Evolutionary conservation across 2,329 filamentous ascomycete species (phyloP).

Genomic region (Torrubiellomyces zombiae): DNA sequence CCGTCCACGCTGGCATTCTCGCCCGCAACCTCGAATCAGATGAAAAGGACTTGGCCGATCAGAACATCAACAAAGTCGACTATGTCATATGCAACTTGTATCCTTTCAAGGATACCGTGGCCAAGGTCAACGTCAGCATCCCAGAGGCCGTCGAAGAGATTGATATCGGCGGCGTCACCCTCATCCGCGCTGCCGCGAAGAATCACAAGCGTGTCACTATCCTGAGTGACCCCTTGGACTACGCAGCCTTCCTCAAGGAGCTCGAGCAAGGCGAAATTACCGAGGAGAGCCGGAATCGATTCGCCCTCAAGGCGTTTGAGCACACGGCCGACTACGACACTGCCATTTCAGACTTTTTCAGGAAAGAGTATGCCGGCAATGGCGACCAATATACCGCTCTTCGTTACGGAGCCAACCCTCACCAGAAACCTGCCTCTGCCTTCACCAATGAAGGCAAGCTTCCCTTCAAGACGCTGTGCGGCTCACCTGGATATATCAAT

Average conservation of each 20-base stretch:
- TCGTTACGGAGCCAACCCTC: conserved; percentile 91
- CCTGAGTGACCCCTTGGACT: conserved; percentile 84
- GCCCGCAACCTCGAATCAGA: conserved; percentile 88
- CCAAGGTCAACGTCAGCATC: conserved; percentile 93
- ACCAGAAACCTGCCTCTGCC: conserved; percentile 91
- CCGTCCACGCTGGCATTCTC: conserved; percentile 79
- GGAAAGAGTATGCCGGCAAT: conserved; percentile 82
- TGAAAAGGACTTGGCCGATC: conserved; percentile 88
- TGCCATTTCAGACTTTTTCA: conserved; percentile 93
- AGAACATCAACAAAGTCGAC: conserved; percentile 90
- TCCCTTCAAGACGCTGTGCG: conserved; percentile 88
- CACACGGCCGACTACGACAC: conserved; percentile 95
- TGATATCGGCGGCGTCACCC: conserved; percentile 92
- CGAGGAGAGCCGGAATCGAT: conserved; percentile 69
- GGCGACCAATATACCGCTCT: conserved; percentile 71
- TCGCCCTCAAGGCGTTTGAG: conserved; percentile 94
- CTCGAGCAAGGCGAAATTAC: conserved; percentile 75
- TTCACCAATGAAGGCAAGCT: conserved; percentile 56
- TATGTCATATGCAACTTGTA: conserved; percentile 97
- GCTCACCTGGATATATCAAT: conserved; percentile 93
- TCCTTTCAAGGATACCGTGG: conserved; percentile 96
- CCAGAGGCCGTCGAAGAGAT: conserved; percentile 97
- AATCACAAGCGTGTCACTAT: conserved; percentile 94
- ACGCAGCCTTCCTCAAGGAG: conserved; percentile 84
- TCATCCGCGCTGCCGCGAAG: conserved; percentile 92